phyloP scores from a whole-genome alignment of 371 early-diverging fungal genomes.

The Rhizopus microsporus region DNA sequence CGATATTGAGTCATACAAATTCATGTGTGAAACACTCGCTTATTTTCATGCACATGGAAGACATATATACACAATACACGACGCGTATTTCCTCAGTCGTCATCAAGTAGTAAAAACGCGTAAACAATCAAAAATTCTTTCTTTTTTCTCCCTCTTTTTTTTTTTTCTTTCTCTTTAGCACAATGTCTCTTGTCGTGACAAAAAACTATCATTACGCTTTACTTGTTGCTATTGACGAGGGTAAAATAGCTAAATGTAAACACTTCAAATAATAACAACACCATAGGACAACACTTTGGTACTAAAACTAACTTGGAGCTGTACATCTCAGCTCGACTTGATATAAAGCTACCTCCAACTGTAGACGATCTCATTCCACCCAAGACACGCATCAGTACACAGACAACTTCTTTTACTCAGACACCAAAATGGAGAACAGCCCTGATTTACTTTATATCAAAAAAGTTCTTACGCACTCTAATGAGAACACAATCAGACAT shows the following conservation, averaged over 20 bases:
- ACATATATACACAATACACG: no score
- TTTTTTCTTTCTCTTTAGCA: constrained; percentile 8
- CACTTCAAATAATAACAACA: neutral
- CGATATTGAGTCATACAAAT: no score
- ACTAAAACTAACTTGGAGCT: constrained; percentile 33
- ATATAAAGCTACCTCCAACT: constrained; percentile 32
- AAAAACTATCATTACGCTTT: constrained; percentile 34
- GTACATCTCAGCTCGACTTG: constrained; percentile 36
- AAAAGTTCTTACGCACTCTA: constrained; percentile 32
- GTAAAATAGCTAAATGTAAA: neutral
- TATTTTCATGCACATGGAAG: no score
- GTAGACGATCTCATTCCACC: constrained; percentile 50
- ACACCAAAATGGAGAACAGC: constrained; percentile 40
- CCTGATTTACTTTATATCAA: constrained; percentile 42
- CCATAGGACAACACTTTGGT: constrained; percentile 31
- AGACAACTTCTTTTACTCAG: constrained; percentile 23
- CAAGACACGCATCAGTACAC: constrained; percentile 37
- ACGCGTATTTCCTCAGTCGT: no score
- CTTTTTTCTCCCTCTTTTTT: neutral
- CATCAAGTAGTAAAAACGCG: no score
- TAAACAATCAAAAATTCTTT: no score
- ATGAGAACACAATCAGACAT: constrained; percentile 23
- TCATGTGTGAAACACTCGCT: no score
- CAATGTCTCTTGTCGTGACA: constrained; percentile 35
- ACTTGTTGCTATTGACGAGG: constrained; percentile 39